A percentile compares a stretch with the other conserved stretches of the same genome.
Conservation (phyloP, 129 eudicot species). For the Helianthus annuus region DNA sequence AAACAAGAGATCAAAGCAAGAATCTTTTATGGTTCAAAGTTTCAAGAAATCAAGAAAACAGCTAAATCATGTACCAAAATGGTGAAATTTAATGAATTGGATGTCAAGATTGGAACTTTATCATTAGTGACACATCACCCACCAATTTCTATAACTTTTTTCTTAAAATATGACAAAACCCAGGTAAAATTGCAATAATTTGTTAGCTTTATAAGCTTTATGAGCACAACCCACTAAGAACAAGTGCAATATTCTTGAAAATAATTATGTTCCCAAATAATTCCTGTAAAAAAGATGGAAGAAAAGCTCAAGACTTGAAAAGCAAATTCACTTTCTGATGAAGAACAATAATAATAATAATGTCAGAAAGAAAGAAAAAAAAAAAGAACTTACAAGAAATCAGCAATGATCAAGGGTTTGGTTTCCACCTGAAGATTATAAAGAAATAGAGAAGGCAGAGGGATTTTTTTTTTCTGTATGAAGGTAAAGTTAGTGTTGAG, state of each 20-base stretch:
- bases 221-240: conserved; percentile 23
- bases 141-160: not conserved
- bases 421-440: conserved; percentile 40
- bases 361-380: conserved; percentile 29
- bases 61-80: conserved; percentile 32
- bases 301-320: conserved; percentile 33
- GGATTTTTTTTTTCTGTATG: not conserved
- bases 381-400: conserved; percentile 25
- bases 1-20: conserved; percentile 22
- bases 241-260: conserved; percentile 26
- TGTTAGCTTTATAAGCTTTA: conserved; percentile 2
- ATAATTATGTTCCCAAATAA: conserved; percentile 28
- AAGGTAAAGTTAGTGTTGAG: conserved; percentile 36
- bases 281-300: conserved; percentile 22
- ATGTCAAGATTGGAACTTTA: conserved; percentile 29
- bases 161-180: conserved; percentile 31
- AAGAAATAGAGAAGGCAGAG: conserved; percentile 32
- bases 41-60: conserved; percentile 26
- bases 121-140: not conserved
- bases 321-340: conserved; percentile 56
- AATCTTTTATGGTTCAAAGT: not conserved
- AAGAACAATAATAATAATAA: conserved; percentile 41
- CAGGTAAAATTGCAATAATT: conserved; percentile 34
- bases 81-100: conserved; percentile 20
- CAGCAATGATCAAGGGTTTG: conserved; percentile 26